Conservation (phyloP, 2,329 filamentous ascomycete genomes). For the Aspergillus ibericus region DNA sequence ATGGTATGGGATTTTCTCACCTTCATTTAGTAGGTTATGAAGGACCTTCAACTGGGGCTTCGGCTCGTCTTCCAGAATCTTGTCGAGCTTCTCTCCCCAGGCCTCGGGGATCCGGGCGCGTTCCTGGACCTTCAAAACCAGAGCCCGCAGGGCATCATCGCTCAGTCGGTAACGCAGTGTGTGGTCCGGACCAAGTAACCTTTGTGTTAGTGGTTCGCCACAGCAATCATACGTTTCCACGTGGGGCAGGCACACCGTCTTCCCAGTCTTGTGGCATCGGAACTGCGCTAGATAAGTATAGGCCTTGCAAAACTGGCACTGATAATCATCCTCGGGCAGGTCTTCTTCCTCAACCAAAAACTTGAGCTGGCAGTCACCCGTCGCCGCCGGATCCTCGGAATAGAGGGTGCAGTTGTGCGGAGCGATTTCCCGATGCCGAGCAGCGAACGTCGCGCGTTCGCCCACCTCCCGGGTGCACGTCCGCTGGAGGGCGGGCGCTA, state of each 20-base stretch:
- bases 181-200: conserved; percentile 70
- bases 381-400: conserved; percentile 46
- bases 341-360: conserved; percentile 70
- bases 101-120: conserved; percentile 81
- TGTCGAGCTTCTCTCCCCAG: conserved; percentile 90
- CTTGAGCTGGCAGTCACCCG: conserved; percentile 56
- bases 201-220: conserved; percentile 63
- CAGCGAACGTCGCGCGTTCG: conserved; percentile 67
- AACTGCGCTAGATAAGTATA: conserved; percentile 91
- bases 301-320: conserved; percentile 87
- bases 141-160: conserved; percentile 65
- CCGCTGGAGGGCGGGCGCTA: conserved; percentile 80
- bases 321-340: conserved; percentile 86
- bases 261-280: conserved; percentile 77
- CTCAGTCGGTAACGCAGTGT: conserved; percentile 74
- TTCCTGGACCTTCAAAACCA: conserved; percentile 76
- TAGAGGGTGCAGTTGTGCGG: conserved; percentile 58
- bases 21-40: conserved; percentile 81
- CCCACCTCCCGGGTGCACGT: conserved; percentile 72
- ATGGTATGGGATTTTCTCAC: conserved; percentile 92
- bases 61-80: conserved; percentile 76
- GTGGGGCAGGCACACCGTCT: conserved; percentile 78
- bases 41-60: conserved; percentile 83
- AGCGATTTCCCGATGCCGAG: conserved; percentile 59
- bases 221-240: conserved; percentile 81